A percentile compares a stretch with the other conserved stretches of the same genome.
phyloP scores from a whole-genome alignment of 2,329 filamentous ascomycete species.

The Monilinia polystroma region DNA sequence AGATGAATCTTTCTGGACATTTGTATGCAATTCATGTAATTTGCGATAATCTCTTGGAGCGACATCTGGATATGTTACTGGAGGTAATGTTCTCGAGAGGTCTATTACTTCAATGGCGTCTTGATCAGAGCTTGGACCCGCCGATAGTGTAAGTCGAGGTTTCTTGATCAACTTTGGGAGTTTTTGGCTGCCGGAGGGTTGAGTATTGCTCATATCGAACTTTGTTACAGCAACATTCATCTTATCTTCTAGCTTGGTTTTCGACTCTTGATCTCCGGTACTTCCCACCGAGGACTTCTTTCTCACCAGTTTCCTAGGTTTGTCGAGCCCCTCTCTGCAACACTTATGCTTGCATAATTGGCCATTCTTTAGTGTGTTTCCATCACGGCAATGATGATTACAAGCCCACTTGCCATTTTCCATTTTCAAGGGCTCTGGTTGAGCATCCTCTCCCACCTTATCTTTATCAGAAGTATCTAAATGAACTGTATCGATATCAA shows the following conservation, averaged over 20 bases:
- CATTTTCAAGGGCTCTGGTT: slow-evolving; percentile 51
- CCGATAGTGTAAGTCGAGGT: too few relatives aligned
- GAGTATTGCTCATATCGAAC: not conserved
- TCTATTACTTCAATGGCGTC: slow-evolving; percentile 37
- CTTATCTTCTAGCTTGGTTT: not conserved
- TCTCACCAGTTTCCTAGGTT: slow-evolving; percentile 44
- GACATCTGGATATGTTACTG: slow-evolving; percentile 28
- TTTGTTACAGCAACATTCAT: not conserved
- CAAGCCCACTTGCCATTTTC: slow-evolving; percentile 73
- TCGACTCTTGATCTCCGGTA: not conserved
- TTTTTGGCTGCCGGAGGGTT: not conserved
- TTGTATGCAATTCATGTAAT: slow-evolving; percentile 39
- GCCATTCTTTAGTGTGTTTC: slow-evolving; percentile 42
- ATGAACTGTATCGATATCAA: slow-evolving; percentile 49
- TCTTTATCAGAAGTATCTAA: slow-evolving; percentile 3
- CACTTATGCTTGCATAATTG: slow-evolving; percentile 67
- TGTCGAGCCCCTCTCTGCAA: slow-evolving; percentile 69
- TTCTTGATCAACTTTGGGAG: not conserved
- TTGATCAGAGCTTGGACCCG: not conserved
- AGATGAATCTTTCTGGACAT: slow-evolving; percentile 31
- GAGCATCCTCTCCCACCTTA: slow-evolving; percentile 4
- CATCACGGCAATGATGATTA: slow-evolving; percentile 62
- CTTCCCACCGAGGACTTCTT: slow-evolving; percentile 22
- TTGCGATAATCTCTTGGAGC: slow-evolving; percentile 36
- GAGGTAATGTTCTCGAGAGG: slow-evolving; percentile 29